Evolutionary conservation across 2,329 filamentous ascomycete genomes (phyloP).

Genomic region (Sphaceloma murrayae): DNA sequence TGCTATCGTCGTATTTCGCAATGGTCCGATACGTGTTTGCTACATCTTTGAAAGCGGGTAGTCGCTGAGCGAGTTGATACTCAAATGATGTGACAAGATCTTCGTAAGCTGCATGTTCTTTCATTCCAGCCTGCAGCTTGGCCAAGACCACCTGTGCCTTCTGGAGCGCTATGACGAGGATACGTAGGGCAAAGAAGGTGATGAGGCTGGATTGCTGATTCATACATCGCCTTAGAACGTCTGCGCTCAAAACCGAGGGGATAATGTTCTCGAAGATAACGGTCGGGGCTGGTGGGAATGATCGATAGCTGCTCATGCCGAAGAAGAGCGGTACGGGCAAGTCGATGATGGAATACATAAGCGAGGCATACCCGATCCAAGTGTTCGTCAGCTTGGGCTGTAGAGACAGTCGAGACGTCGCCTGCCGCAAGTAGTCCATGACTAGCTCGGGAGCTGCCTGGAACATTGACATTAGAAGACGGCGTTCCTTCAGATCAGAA

Average conservation of each 20-base stretch:
- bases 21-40: slow-evolving; percentile 64
- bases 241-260: slow-evolving; percentile 70
- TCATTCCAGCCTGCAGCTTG: slow-evolving; percentile 47
- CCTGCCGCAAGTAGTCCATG: slow-evolving; percentile 70
- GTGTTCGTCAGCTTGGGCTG: slow-evolving; percentile 87
- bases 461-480: slow-evolving; percentile 74
- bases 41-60: slow-evolving; percentile 73
- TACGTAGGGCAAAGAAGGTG: slow-evolving; percentile 71
- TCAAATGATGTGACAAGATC: slow-evolving; percentile 47
- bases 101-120: slow-evolving; percentile 50
- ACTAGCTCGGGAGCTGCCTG: slow-evolving; percentile 73
- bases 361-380: slow-evolving; percentile 88
- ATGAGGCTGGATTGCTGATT: slow-evolving; percentile 69
- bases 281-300: slow-evolving; percentile 65
- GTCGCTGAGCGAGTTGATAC: slow-evolving; percentile 61
- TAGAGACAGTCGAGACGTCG: slow-evolving; percentile 56
- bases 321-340: slow-evolving; percentile 64
- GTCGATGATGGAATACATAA: slow-evolving; percentile 72
- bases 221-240: slow-evolving; percentile 68
- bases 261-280: slow-evolving; percentile 78
- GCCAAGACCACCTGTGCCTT: slow-evolving; percentile 61
- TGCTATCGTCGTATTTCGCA: slow-evolving; percentile 51
- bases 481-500: slow-evolving; percentile 68
- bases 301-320: slow-evolving; percentile 55
- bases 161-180: slow-evolving; percentile 67